Conservation (phyloP, 139 green algal genomes). For the Mychonastes homosphaera region DNA sequence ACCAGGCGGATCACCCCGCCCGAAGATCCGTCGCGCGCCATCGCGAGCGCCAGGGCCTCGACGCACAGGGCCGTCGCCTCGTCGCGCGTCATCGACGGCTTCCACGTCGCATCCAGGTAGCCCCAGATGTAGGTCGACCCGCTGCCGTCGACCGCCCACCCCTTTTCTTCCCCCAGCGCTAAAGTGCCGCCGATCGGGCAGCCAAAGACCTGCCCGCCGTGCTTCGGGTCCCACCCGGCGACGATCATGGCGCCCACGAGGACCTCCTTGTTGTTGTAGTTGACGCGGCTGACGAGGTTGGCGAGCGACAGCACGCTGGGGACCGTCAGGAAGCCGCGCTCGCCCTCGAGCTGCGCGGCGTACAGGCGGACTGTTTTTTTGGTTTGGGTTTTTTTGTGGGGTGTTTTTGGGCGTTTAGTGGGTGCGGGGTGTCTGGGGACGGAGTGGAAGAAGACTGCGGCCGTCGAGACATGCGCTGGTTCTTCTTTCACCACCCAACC, state of each 20-base stretch:
- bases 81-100: constrained; percentile 59
- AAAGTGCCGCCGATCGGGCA: constrained; percentile 81
- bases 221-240: constrained; percentile 74
- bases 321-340: not conserved
- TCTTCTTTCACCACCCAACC: not conserved
- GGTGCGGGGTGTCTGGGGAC: no score
- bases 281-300: constrained; percentile 51
- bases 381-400: no score
- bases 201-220: constrained; percentile 77
- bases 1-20: constrained; percentile 72
- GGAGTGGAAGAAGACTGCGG: no score
- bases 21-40: constrained; percentile 65
- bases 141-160: constrained; percentile 85
- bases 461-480: no score
- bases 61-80: constrained; percentile 68
- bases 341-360: not conserved
- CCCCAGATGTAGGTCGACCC: constrained; percentile 86
- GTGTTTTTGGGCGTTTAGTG: no score
- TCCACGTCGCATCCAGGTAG: constrained; percentile 67
- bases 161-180: constrained; percentile 40
- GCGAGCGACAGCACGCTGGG: no score
- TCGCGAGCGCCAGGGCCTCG: constrained; percentile 64
- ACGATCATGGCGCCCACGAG: constrained; percentile 90
- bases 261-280: constrained; percentile 82
- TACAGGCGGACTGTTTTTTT: no score